phyloP scores from a whole-genome alignment of 371 early-diverging fungal species.

The Funneliformis caledonium region DNA sequence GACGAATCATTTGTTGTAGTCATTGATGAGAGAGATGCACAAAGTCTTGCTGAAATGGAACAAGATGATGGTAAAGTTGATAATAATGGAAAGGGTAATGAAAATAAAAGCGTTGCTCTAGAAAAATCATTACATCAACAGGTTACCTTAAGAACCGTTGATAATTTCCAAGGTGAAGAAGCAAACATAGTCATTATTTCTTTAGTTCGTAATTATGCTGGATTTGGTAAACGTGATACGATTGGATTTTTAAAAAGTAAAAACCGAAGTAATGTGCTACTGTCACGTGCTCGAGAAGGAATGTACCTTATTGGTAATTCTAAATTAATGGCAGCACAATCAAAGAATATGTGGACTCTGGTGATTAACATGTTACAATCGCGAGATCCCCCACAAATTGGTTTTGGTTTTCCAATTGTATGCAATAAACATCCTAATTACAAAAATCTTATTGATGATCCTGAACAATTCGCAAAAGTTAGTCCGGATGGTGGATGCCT shows the following conservation, averaged over 20 bases:
- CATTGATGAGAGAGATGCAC: conserved; percentile 50
- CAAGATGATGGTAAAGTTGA: conserved; percentile 41
- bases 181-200: conserved; percentile 48
- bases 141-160: conserved; percentile 34
- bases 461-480: conserved; percentile 21
- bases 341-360: conserved; percentile 48
- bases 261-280: conserved; percentile 79
- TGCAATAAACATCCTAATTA: conserved; percentile 53
- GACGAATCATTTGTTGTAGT: conserved; percentile 39
- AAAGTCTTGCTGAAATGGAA: conserved; percentile 41
- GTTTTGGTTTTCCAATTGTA: conserved; percentile 49
- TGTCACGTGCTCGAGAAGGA: conserved; percentile 68
- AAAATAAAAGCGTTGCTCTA: no score
- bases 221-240: conserved; percentile 25
- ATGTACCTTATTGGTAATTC: conserved; percentile 64
- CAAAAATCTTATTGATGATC: conserved; percentile 26
- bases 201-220: conserved; percentile 58
- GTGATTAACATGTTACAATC: conserved; percentile 42
- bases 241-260: conserved; percentile 81
- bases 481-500: conserved; percentile 51
- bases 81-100: conserved; percentile 22
- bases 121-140: neutral
- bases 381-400: conserved; percentile 43
- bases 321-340: conserved; percentile 42
- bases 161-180: conserved; percentile 44